Base-by-base conservation (phyloP, 2,329 filamentous ascomycete genomes). In the Coniochaeta sp. region DNA sequence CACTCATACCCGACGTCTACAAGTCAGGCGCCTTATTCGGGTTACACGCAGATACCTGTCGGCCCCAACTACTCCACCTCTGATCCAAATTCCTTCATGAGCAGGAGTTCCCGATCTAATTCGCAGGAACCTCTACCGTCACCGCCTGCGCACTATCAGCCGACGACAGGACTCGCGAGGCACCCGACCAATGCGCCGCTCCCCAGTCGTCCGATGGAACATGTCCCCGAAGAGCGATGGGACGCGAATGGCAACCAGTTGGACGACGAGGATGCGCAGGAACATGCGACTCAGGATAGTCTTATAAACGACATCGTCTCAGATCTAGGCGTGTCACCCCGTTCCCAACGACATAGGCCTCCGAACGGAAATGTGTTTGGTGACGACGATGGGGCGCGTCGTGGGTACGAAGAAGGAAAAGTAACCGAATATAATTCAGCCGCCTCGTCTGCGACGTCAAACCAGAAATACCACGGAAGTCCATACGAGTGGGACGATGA, bases 151-250 rank as follows among this genome's bases (percentile, higher is more conserved):
- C 75, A 73, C 52, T 65, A 74, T 28, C 76, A 79, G 55, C 68
- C 75, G 26, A 76, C 78, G 6, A 72, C 77, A 2, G 76, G 79
- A n/a, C 69, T 85, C 12, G 76, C 79, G 61, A 77, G 83, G 58
- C 81, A 86, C 61, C 84, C 84, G 1, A 87, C 84, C 17, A 81
- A 86, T 70, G 79, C 84, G 59, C 80, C 84, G 47, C 72, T 87
- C 55, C 81, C 83, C n/a, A 84, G 74, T 61, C 77, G 80, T 54
- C 83, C 78, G 52, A 74, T 77, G 64, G 78, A 79, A 10, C 72
- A 75, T 55, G 62, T 77, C 40, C 71, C 73, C 3, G 78, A 81
- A 60, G 74, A 77, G 47, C 70, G 69, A 40, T 79, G 78, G 71
- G 70, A 67, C n/a, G 69, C 74, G 2, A 74, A 75, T 65, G 73